Base-by-base conservation (phyloP, 2,329 filamentous ascomycete species). In the Fusarium begoniae region DNA sequence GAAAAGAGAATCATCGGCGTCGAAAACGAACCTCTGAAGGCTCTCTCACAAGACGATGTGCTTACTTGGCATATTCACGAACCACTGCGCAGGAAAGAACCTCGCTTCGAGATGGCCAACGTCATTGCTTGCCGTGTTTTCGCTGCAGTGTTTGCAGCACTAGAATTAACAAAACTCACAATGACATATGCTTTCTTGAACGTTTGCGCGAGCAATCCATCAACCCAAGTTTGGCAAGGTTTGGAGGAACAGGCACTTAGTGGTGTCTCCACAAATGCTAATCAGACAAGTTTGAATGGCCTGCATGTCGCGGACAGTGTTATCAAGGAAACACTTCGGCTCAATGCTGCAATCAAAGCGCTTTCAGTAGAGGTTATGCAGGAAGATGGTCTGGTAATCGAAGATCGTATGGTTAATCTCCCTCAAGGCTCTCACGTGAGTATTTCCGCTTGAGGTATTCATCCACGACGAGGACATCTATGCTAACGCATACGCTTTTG, bases 31-130 rank as follows among this genome's bases (percentile, higher is more conserved):
- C 1, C 22, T 0, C 13, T 26, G 1, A 44, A 30, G 1, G 3
- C 14, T 3, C 6, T 17, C 1, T 10, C 30, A 0, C 15, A 28
- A 8, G n/a, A 58, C 1, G 30, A 62, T 13, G 56, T 63, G 0
- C 26, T 69, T n/a, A 56, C 56, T 1, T 69, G 66, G 63, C 56
- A 68, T 2, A 68, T 56, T 4, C 24, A 63, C 18, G 63, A 63
- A 37, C 43, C 63, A 1, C 30, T 69, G 3, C 48, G 66, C 1
- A 68, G n/a, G n/a, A n/a, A n/a, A 56, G 63, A 62, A 22, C 48
- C 55, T 8, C 37, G 44, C 0, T 55, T 51, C 0, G 26, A 30
- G 0, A 15, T 69, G 40, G 28, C 32, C 3, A n/a, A n/a, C n/a
- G 13, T 30, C 3, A 47, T 69, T 4, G 57, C 66, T 2, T 63